phyloP scores from a whole-genome alignment of 2,329 filamentous ascomycete genomes.

The Acephala macrosclerotiorum region DNA sequence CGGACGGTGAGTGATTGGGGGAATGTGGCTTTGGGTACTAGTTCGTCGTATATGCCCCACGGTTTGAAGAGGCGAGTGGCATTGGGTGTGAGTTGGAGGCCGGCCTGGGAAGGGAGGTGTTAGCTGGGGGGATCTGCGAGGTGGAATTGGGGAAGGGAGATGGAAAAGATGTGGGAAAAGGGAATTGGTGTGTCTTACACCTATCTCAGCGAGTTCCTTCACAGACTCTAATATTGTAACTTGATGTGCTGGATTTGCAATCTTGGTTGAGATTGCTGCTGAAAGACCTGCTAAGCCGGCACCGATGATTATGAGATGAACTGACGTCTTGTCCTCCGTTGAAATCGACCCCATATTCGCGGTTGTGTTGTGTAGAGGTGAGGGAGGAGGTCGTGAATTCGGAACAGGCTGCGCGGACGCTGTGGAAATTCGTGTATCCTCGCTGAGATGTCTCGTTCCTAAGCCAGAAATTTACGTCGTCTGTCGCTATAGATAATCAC shows the following conservation, averaged over 20 bases:
- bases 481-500: background rate
- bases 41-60: conserved; percentile 39
- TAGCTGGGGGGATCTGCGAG: background rate
- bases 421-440: background rate
- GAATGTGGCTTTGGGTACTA: conserved; percentile 40
- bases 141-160: background rate
- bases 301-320: conserved; percentile 51
- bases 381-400: background rate
- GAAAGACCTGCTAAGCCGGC: conserved; percentile 53
- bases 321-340: conserved; percentile 15
- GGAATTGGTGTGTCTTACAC: conserved; percentile 37
- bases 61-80: conserved; percentile 40
- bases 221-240: conserved; percentile 53
- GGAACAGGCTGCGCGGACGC: background rate
- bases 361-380: background rate
- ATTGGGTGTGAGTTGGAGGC: conserved; percentile 43
- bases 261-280: conserved; percentile 46
- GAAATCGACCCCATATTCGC: background rate
- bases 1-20: conserved; percentile 59
- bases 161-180: background rate
- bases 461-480: background rate
- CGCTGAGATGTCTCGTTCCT: background rate
- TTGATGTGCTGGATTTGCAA: conserved; percentile 46
- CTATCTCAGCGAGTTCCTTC: conserved; percentile 49
- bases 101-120: conserved; percentile 31